These are phyloP conservation scores for Malus fusca DNA, from an alignment of 306 rosid genomes.

Conservation along the genomic window DNA sequence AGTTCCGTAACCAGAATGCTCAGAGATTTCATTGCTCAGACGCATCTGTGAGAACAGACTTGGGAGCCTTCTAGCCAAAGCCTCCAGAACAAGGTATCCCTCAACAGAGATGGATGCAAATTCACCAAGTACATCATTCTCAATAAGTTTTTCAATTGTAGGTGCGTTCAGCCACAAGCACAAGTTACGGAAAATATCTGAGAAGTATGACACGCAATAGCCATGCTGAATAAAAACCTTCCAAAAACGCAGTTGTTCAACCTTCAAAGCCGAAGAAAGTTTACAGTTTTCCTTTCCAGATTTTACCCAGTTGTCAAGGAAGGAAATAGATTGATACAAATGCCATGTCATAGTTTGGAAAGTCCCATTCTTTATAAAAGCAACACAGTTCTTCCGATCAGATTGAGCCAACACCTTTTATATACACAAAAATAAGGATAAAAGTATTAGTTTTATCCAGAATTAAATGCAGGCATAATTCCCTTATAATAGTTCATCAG, in stretches of 20 bases:
- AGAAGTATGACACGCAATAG: constrained; percentile 60
- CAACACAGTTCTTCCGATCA: constrained; percentile 47
- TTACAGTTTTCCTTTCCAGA: constrained; percentile 63
- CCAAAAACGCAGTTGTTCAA: constrained; percentile 87
- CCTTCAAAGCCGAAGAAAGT: constrained; percentile 65
- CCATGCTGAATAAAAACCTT: constrained; percentile 91
- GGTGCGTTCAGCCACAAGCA: constrained; percentile 85
- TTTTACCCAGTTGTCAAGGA: constrained; percentile 73
- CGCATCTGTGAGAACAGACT: constrained; percentile 49
- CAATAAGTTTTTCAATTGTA: constrained; percentile 49
- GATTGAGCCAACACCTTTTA: constrained; percentile 67
- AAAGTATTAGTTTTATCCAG: constrained; percentile 16
- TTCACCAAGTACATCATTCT: constrained; percentile 47
- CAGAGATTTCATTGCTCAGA: constrained; percentile 25
- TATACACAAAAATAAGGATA: constrained; percentile 14
- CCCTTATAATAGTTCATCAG: not conserved
- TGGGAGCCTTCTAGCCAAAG: constrained; percentile 78
- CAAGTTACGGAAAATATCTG: constrained; percentile 65
- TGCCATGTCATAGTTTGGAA: constrained; percentile 72
- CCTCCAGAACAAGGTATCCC: constrained; percentile 75
- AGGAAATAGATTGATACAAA: constrained; percentile 53
- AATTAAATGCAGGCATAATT: constrained; percentile 10
- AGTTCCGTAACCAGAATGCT: constrained; percentile 31
- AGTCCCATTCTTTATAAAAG: constrained; percentile 57
- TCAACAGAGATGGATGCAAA: constrained; percentile 62